A percentile compares a stretch with the other conserved stretches of the same genome.
Conservation (phyloP, 495 filamentous ascomycete genomes). For the Hyaloscypha finlandica region DNA sequence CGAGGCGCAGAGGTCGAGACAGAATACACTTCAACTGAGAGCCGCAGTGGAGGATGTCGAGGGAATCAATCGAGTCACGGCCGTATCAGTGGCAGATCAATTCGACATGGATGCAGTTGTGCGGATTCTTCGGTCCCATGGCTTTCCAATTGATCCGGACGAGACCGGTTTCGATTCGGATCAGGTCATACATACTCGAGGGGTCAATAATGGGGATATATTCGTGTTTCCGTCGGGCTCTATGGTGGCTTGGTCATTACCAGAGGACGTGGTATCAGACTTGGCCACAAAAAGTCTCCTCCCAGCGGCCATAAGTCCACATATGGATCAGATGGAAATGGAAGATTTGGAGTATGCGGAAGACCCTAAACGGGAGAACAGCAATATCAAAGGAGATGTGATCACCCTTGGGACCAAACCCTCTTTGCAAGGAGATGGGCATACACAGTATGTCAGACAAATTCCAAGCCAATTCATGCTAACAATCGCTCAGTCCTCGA, state of each 20-base stretch:
- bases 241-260: slow-evolving; percentile 87
- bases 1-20: slow-evolving; percentile 60
- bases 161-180: slow-evolving; percentile 57
- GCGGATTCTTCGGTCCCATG: slow-evolving; percentile 69
- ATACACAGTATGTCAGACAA: background rate
- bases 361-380: slow-evolving; percentile 72
- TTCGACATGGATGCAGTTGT: slow-evolving; percentile 77
- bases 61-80: slow-evolving; percentile 64
- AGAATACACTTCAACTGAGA: slow-evolving; percentile 28
- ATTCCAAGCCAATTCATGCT: background rate
- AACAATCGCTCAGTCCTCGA: slow-evolving; percentile 34
- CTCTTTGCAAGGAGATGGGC: slow-evolving; percentile 31
- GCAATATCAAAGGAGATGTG: slow-evolving; percentile 82
- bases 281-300: slow-evolving; percentile 74
- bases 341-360: slow-evolving; percentile 89
- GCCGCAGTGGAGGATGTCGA: slow-evolving; percentile 28
- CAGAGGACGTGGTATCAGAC: slow-evolving; percentile 66
- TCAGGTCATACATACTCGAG: slow-evolving; percentile 59
- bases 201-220: slow-evolving; percentile 70
- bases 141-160: slow-evolving; percentile 65
- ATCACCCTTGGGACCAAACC: slow-evolving; percentile 82
- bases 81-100: slow-evolving; percentile 82
- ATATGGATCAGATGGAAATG: slow-evolving; percentile 69
- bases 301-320: slow-evolving; percentile 74
- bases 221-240: slow-evolving; percentile 98